Evolutionary conservation across 257 asterid species (phyloP), one percentile per base, ranked within the genome.

Genomic region (Avicennia marina): DNA sequence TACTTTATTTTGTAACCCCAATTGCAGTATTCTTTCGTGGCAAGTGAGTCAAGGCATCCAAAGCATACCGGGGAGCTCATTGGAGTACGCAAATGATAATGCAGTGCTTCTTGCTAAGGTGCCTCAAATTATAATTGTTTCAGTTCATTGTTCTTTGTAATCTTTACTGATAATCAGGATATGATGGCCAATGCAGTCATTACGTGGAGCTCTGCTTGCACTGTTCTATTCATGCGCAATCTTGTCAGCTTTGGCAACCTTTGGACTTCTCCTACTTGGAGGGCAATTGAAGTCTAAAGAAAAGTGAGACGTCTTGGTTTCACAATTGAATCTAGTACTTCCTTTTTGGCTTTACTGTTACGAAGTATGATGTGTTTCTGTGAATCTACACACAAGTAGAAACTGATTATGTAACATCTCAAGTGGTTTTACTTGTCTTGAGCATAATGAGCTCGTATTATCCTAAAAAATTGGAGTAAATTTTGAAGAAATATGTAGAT

Each of bases 91-190:
- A 60, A 91, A 83, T 66, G 96, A 85, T 50, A 88, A 88, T 20
- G 98, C 97, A 16, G 67, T 85, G 60, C 78, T 75, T 70, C 95
- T 88, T 29, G 94, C 90, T 1, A 87, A 85, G 96, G 96, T 90
- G 63, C 53, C 48, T 53, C 15, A 63, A 45, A 29, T 26, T 54
- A 62, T 1, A 17, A 45, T 15, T 21, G 1, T 42, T 61, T 48
- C 40, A 40, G 3, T 48, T 16, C n/a, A 13, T 11, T 31, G 43
- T 31, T 43, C 50, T 44, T 44, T 22, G n/a, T 53, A 1, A 18
- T 27, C 21, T 6, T 9, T 18, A 29, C 34, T 43, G 18, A 42
- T 61, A 25, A 15, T 63, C 6, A 53, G 22, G 16, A 63, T 39
- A 24, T 17, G 64, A 17, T 39, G 46, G 41, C 25, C 31, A 43